Evolutionary conservation across 2,329 filamentous ascomycete species (phyloP).

Genomic region (Capronia coronata): DNA sequence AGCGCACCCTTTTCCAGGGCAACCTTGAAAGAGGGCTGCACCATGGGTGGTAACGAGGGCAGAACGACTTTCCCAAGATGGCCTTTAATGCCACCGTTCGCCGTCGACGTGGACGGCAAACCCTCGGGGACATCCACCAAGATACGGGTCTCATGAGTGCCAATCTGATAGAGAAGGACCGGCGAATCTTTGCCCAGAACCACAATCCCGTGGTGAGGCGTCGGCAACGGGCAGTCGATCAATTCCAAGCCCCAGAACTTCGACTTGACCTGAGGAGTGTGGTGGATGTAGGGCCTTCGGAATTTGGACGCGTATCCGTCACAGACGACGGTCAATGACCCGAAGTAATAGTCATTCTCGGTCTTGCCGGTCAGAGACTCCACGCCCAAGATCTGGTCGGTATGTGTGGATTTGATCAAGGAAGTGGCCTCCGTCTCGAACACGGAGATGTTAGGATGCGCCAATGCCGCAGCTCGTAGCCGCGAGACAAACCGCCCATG

Average conservation of each 20-base stretch:
- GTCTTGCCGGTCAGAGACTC: conserved; percentile 61
- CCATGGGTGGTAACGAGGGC: conserved; percentile 64
- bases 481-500: conserved; percentile 88
- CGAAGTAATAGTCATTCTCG: conserved; percentile 73
- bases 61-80: conserved; percentile 76
- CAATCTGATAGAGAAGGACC: conserved; percentile 93
- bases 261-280: conserved; percentile 64
- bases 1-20: conserved; percentile 74
- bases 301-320: conserved; percentile 93
- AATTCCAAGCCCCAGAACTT: conserved; percentile 94
- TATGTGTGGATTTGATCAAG: conserved; percentile 63
- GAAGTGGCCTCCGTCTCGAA: conserved; percentile 81
- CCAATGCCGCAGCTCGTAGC: conserved; percentile 66
- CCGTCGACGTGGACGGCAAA: conserved; percentile 63
- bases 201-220: conserved; percentile 74
- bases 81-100: conserved; percentile 73
- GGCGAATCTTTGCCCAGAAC: conserved; percentile 71
- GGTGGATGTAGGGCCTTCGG: conserved; percentile 67
- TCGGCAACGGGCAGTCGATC: conserved; percentile 74
- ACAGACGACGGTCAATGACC: conserved; percentile 75
- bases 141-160: conserved; percentile 83
- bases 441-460: conserved; percentile 76
- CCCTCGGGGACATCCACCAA: conserved; percentile 81
- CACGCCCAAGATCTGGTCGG: conserved; percentile 73
- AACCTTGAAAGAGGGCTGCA: conserved; percentile 65